Percentiles rank a stretch among this genome's conserved stretches.
Conservation (phyloP, 2,329 filamentous ascomycete species). For the Fusarium zealandicum region DNA sequence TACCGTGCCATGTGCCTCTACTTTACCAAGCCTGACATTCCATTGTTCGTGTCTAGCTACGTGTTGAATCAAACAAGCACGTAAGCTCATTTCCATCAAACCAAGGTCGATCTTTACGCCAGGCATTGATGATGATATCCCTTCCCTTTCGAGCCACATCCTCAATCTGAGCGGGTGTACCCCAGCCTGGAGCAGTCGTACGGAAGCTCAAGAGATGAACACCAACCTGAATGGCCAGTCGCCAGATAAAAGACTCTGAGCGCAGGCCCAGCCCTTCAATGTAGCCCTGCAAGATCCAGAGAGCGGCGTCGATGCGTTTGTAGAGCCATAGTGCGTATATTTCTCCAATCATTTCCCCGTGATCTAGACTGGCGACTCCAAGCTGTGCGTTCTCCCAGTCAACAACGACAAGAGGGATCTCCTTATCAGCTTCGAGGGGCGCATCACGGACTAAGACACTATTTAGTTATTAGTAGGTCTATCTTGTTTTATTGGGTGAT, state of each 20-base stretch:
- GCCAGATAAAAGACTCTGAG: background rate
- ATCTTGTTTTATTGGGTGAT: background rate
- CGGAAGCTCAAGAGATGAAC: slow-evolving; percentile 18
- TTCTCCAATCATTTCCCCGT: slow-evolving; percentile 15
- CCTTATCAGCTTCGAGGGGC: background rate
- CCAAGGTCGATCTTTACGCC: slow-evolving; percentile 1
- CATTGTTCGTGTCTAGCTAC: no score
- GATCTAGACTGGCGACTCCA: background rate
- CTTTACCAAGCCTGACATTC: no score
- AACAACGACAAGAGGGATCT: background rate
- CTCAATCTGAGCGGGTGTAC: background rate
- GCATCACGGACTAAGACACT: background rate
- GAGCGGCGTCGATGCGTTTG: background rate
- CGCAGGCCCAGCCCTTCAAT: background rate
- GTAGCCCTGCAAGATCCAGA: slow-evolving; percentile 6
- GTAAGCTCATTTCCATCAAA: slow-evolving; percentile 4
- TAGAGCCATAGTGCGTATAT: background rate
- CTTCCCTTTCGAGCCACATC: background rate
- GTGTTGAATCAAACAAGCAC: slow-evolving; percentile 1
- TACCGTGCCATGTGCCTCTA: no score
- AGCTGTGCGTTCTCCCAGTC: slow-evolving; percentile 14
- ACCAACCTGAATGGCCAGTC: slow-evolving; percentile 4
- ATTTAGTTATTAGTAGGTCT: background rate
- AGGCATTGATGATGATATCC: slow-evolving; percentile 4
- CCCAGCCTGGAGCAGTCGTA: background rate